Percentiles rank a stretch among this genome's conserved stretches.
These are phyloP conservation scores for Epipyxis sp. DNA, from an alignment of 108 stramenopile genomes.

Conservation along the genomic window DNA sequence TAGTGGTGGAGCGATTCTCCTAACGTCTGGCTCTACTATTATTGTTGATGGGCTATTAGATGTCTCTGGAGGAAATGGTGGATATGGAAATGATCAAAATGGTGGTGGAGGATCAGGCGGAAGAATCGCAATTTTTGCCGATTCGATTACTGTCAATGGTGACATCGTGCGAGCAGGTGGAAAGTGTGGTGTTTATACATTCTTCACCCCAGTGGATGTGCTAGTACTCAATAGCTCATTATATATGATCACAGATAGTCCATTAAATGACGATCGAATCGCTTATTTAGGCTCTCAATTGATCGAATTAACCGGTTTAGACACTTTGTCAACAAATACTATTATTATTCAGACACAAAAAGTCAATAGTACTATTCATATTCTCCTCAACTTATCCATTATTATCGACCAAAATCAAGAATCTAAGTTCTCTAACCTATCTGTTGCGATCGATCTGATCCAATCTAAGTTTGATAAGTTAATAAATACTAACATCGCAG, in stretches of 20 bases:
- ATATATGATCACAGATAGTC: background rate
- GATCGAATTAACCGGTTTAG: no score
- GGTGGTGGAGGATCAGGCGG: slow-evolving; percentile 75
- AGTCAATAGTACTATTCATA: background rate
- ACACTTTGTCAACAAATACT: background rate
- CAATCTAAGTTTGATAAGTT: no score
- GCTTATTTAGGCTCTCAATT: background rate
- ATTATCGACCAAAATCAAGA: background rate
- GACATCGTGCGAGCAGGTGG: slow-evolving; percentile 41
- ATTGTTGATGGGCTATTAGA: slow-evolving; percentile 51
- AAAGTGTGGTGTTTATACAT: background rate
- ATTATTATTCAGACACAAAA: background rate
- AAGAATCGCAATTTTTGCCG: slow-evolving; percentile 64
- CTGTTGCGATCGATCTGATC: no score
- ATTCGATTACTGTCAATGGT: slow-evolving; percentile 44
- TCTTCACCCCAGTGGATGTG: background rate
- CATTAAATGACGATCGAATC: background rate
- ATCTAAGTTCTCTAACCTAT: no score
- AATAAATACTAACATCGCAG: background rate
- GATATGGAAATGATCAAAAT: slow-evolving; percentile 33
- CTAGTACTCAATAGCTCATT: background rate
- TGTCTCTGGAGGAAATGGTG: slow-evolving; percentile 68
- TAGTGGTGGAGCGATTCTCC: slow-evolving; percentile 67
- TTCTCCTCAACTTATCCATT: no score
- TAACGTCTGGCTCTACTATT: slow-evolving; percentile 64